Percentiles rank a stretch among this genome's conserved stretches.
Conservation (phyloP, 805 yeast species). For the Candida caryicola region DNA sequence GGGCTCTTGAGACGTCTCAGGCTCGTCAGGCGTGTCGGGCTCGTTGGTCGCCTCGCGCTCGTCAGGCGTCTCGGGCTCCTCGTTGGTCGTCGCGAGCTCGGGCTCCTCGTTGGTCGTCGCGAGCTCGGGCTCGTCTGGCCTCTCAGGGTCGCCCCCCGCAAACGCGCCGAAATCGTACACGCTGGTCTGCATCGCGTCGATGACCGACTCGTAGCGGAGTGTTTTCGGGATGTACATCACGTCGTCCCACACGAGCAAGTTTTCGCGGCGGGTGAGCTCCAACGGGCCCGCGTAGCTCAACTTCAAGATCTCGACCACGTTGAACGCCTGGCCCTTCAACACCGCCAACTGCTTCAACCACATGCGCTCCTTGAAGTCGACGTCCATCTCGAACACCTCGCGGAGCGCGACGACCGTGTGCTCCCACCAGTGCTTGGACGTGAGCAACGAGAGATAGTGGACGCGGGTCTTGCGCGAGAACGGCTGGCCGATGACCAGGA, state of each 20-base stretch:
- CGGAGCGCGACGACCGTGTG: slow-evolving; percentile 47
- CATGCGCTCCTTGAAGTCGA: slow-evolving; percentile 62
- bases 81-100: background rate
- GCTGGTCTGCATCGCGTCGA: slow-evolving; percentile 39
- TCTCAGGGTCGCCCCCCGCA: background rate
- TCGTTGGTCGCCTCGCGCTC: background rate
- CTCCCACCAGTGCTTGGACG: slow-evolving; percentile 72
- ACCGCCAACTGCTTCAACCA: slow-evolving; percentile 69
- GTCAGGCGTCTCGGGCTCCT: background rate
- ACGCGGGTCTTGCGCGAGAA: slow-evolving; percentile 53
- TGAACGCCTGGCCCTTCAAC: slow-evolving; percentile 74
- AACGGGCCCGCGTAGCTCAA: slow-evolving; percentile 60
- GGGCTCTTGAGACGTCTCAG: background rate
- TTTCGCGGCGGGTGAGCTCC: slow-evolving; percentile 58
- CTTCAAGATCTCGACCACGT: slow-evolving; percentile 64
- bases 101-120: background rate
- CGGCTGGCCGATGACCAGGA: slow-evolving; percentile 63
- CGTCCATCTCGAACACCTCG: slow-evolving; percentile 50
- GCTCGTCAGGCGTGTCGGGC: background rate
- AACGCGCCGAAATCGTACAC: slow-evolving; percentile 14
- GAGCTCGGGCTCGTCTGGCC: background rate
- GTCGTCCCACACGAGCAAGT: slow-evolving; percentile 59
- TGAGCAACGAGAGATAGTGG: slow-evolving; percentile 56
- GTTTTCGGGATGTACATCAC: slow-evolving; percentile 52
- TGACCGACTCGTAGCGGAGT: slow-evolving; percentile 27